Percentiles rank a stretch among this genome's conserved stretches.
These are phyloP conservation scores for Graphiopsis chlorocephala DNA, from an alignment of 2,329 filamentous ascomycete genomes.

Conservation along the genomic window DNA sequence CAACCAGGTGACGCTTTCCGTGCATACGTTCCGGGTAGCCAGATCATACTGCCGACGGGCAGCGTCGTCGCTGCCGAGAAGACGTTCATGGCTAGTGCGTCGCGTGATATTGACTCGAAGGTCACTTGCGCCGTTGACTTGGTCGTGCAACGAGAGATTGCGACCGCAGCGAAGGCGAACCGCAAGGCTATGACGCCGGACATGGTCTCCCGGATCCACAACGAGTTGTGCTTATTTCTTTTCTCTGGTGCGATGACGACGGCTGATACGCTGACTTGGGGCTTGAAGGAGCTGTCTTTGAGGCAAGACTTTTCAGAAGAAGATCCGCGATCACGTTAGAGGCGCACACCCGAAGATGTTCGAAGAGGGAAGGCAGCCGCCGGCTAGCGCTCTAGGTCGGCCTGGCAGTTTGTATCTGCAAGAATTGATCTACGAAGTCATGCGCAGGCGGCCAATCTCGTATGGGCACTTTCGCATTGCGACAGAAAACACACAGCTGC, in stretches of 20 bases:
- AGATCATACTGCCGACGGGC: not conserved
- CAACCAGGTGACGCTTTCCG: not conserved
- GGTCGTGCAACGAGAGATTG: not conserved
- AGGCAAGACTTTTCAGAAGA: not conserved
- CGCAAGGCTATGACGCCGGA: not conserved
- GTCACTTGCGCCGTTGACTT: not conserved
- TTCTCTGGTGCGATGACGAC: not conserved
- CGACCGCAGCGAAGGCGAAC: not conserved
- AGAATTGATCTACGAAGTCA: not conserved
- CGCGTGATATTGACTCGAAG: not conserved
- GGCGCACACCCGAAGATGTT: not conserved
- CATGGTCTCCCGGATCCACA: not conserved
- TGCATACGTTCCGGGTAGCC: not conserved
- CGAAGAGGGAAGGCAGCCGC: not conserved
- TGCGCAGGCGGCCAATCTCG: not conserved
- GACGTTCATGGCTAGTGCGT: not conserved
- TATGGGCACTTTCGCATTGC: not conserved
- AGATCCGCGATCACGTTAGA: not conserved
- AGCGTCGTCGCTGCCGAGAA: not conserved
- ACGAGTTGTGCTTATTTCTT: not conserved
- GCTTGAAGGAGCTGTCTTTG: not conserved
- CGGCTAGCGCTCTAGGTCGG: not conserved
- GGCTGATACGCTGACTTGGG: not conserved
- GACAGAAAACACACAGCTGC: not conserved
- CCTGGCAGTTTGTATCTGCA: not conserved